Evolutionary conservation across 176 grass and related monocot genomes (phyloP).

Genomic region (Eleusine coracana): DNA sequence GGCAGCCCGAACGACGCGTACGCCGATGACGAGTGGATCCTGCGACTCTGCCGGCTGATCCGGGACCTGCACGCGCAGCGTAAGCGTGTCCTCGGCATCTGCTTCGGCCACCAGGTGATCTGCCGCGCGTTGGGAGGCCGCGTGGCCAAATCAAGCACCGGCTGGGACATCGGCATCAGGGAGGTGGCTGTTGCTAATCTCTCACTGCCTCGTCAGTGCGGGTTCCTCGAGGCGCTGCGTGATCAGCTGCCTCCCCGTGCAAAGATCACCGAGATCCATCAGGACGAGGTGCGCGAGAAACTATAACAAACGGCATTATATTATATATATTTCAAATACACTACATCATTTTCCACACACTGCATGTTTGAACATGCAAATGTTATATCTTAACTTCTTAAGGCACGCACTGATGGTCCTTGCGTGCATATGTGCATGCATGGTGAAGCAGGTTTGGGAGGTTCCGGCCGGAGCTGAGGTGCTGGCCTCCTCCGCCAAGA

Average conservation of each 20-base stretch:
- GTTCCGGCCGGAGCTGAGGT: conserved; percentile 66
- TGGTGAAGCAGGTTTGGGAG: conserved; percentile 62
- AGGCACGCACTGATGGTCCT: too few species aligned
- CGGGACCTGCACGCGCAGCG: conserved; percentile 49
- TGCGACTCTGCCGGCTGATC: conserved; percentile 62
- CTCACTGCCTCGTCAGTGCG: neutral
- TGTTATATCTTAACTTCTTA: too few species aligned
- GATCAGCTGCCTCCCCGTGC: conserved; percentile 12
- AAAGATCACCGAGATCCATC: conserved; percentile 78
- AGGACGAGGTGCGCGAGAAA: conserved; percentile 54
- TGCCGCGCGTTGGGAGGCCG: conserved; percentile 80
- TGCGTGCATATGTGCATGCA: neutral
- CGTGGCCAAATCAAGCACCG: conserved; percentile 49
- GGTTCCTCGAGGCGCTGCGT: conserved; percentile 41
- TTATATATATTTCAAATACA: too few species aligned
- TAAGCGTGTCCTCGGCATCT: conserved; percentile 77
- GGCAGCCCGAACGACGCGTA: conserved; percentile 84
- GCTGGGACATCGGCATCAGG: conserved; percentile 80
- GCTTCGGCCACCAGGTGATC: conserved; percentile 93
- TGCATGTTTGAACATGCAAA: too few species aligned
- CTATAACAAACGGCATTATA: too few species aligned
- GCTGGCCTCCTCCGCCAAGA: conserved; percentile 73
- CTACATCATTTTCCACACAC: too few species aligned
- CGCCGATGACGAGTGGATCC: conserved; percentile 72
- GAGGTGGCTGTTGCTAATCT: conserved; percentile 48